A percentile compares a stretch with the other conserved stretches of the same genome.
phyloP scores from a whole-genome alignment of 2,329 filamentous ascomycete genomes.

The Pseudocercospora vitis region DNA sequence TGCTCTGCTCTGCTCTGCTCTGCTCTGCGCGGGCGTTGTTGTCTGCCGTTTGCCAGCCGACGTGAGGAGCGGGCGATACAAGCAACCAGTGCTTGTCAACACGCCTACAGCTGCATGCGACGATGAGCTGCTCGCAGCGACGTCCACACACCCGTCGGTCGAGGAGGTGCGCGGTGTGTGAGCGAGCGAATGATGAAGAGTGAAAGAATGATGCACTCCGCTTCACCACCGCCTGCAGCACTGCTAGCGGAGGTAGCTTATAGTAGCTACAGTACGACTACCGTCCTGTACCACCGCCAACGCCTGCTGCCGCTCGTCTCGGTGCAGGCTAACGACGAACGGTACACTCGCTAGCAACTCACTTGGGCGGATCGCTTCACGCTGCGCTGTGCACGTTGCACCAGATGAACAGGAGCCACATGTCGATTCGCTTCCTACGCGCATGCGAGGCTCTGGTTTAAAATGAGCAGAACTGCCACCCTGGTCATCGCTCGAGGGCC shows the following conservation, averaged over 20 bases:
- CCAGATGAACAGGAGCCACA: background rate
- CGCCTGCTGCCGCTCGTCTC: no score
- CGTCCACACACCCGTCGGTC: background rate
- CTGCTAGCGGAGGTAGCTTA: no score
- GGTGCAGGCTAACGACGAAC: background rate
- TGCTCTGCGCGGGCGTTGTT: no score
- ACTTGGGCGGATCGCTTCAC: background rate
- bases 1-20: no score
- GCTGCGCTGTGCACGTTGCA: background rate
- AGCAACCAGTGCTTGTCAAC: background rate
- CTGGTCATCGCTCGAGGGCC: background rate
- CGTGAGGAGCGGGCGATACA: no score
- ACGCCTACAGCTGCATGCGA: background rate
- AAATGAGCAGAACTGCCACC: background rate
- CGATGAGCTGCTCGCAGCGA: background rate
- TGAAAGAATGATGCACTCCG: no score
- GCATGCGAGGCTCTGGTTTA: background rate
- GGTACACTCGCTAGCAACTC: background rate
- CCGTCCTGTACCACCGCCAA: no score
- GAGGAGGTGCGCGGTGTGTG: no score
- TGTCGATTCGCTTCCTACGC: background rate
- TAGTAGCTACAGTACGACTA: no score
- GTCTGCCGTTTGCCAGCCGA: no score
- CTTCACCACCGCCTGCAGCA: no score
- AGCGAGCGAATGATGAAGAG: no score